phyloP scores from a whole-genome alignment of 2,329 filamentous ascomycete genomes.

The Colletotrichum theobromicola region DNA sequence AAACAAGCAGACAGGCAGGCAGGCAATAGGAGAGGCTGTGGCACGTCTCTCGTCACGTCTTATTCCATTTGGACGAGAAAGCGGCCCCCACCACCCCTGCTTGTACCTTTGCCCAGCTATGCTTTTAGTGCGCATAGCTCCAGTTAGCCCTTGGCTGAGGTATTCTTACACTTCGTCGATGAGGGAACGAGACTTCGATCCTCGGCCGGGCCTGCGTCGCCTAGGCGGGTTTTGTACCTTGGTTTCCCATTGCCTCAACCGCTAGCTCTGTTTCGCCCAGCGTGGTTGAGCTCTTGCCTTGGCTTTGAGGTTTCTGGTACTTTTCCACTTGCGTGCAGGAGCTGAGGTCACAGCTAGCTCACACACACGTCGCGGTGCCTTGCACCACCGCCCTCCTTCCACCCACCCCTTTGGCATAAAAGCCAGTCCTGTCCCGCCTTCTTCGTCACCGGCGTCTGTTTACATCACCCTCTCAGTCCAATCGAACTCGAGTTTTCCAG shows the following conservation, averaged over 20 bases:
- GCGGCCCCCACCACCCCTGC: neutral
- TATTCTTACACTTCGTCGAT: neutral
- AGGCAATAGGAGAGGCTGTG: neutral
- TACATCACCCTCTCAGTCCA: neutral
- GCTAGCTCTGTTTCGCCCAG: constrained; percentile 16
- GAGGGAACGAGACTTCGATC: constrained; percentile 20
- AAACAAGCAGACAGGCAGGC: neutral
- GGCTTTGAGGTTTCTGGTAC: neutral
- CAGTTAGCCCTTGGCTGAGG: neutral
- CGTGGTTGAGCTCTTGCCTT: neutral
- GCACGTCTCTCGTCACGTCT: neutral
- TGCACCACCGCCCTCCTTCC: neutral
- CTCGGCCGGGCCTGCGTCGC: neutral
- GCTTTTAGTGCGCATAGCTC: neutral
- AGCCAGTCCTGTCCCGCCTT: constrained; percentile 12
- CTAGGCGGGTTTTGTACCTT: neutral
- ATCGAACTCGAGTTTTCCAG: constrained; percentile 7
- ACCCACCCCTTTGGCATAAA: constrained; percentile 8
- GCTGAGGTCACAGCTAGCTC: constrained; percentile 21
- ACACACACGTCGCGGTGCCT: neutral
- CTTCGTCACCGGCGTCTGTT: neutral
- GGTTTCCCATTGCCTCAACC: neutral
- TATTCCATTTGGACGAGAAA: neutral
- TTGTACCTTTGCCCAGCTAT: neutral
- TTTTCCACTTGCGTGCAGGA: constrained; percentile 3